These are phyloP conservation scores for Lotus japonicus DNA, from an alignment of 306 rosid genomes.

Conservation along the genomic window DNA sequence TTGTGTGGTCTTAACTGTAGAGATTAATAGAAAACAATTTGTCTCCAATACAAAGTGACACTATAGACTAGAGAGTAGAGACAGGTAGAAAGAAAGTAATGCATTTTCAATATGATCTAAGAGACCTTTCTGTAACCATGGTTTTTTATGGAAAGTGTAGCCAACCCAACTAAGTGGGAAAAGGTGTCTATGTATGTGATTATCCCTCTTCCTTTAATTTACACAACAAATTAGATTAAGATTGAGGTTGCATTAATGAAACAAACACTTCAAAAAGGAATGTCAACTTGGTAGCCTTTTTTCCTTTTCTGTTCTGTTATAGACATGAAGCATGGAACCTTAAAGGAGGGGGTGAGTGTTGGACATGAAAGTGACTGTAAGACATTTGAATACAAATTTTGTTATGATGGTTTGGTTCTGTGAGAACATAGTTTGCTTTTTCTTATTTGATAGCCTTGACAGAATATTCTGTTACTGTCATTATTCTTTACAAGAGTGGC, in stretches of 20 bases:
- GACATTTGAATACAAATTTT: not conserved
- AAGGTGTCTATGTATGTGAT: not conserved
- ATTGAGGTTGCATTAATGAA: not conserved
- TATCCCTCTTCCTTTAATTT: not conserved
- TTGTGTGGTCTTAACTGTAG: not conserved
- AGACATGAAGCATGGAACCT: not conserved
- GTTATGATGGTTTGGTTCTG: too few relatives aligned
- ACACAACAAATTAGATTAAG: not conserved
- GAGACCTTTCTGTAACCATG: not conserved
- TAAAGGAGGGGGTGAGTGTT: not conserved
- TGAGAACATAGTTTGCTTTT: too few relatives aligned
- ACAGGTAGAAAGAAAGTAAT: not conserved
- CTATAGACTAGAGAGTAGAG: not conserved
- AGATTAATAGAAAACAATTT: not conserved
- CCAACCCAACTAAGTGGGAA: not conserved
- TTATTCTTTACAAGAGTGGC: not conserved
- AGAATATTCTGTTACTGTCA: too few relatives aligned
- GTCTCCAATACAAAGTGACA: not conserved
- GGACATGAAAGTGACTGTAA: not conserved
- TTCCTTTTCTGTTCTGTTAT: not conserved
- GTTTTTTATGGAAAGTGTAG: not conserved
- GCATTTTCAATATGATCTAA: not conserved
- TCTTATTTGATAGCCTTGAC: too few relatives aligned
- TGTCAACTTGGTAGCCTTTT: not conserved
- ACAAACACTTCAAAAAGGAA: not conserved